phyloP scores from a whole-genome alignment of 2,329 filamentous ascomycete species.

The Sphaerostilbella broomeana region DNA sequence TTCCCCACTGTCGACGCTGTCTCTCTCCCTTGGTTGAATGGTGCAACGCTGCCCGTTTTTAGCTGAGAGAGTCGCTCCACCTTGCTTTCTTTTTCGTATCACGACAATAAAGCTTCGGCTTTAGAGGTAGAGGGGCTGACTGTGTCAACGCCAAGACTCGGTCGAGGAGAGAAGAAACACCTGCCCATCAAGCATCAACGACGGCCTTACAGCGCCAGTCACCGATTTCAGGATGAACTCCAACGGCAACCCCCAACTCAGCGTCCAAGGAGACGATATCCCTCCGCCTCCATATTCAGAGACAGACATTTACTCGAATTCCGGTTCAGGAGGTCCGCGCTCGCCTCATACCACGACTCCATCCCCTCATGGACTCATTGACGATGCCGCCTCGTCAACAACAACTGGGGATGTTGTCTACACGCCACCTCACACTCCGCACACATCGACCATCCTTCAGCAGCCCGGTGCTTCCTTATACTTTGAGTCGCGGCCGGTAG shows the following conservation, averaged over 20 bases:
- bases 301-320: constrained; percentile 47
- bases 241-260: constrained; percentile 15
- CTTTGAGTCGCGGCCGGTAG: constrained; percentile 39
- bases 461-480: constrained; percentile 28
- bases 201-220: constrained; percentile 1
- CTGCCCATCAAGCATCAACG: constrained; percentile 3
- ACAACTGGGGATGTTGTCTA: constrained; percentile 42
- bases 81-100: no score
- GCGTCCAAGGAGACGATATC: constrained; percentile 27
- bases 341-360: constrained; percentile 18
- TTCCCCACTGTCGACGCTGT: no score
- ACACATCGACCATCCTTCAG: constrained; percentile 20
- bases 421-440: constrained; percentile 46
- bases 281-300: constrained; percentile 53
- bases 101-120: no score
- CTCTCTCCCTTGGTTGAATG: no score
- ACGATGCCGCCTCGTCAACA: constrained; percentile 34
- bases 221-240: constrained; percentile 13
- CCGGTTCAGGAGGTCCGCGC: constrained; percentile 22
- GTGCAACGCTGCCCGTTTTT: no score
- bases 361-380: constrained; percentile 24
- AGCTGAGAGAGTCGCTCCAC: no score
- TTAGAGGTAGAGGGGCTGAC: no score
- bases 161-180: no score
- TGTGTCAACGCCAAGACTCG: no score